Evolutionary conservation across 2,329 filamentous ascomycete species (phyloP), one percentile per base, ranked within the genome.

Genomic region (Sclerotinia nivalis): DNA sequence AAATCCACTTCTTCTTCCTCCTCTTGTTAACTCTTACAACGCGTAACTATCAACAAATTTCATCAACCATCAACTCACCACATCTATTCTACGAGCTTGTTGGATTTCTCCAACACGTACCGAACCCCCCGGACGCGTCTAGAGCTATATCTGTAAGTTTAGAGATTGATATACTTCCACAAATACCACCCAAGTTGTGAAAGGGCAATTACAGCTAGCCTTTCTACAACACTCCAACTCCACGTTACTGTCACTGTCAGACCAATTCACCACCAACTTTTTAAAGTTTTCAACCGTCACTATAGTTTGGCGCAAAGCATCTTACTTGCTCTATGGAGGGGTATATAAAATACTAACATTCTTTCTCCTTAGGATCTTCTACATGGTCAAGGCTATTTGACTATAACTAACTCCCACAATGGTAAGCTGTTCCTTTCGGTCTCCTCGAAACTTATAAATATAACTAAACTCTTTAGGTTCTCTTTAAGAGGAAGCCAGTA

Each of bases 401-500:
- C 66, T 47, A 68, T 66, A 64, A 69, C 62, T 54, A 71, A 70
- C 54, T 66, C 69, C 62, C 72, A 76, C 65, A 47, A 78, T 78
- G 77, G 77, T 78, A 72, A 47, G 70, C 49, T 25, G 22, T n/a
- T 25, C 50, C 49, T 59, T 43, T 40, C 8, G 34, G 58, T 65
- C 60, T 43, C 22, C 43, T 43, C 34, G 6, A 45, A n/a, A 31
- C 22, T 22, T 13, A 66, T 43, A 52, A 65, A 40, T 54, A 59
- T 72, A 52, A 72, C 68, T 72, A 66, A 75, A 43, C 7, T 15
- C 52, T 43, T 13, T 66, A 98, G 95, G 95, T 99, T 76, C 87
- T 97, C 74, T 97, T 92, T 82, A 98, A 98, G 84, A 89, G 96
- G 77, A 98, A 98, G 82, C 94, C 94, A 70, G 93, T 98, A 78